Evolutionary conservation across 192 early-diverging fungal species (phyloP).

Genomic region (Backusella westeae): DNA sequence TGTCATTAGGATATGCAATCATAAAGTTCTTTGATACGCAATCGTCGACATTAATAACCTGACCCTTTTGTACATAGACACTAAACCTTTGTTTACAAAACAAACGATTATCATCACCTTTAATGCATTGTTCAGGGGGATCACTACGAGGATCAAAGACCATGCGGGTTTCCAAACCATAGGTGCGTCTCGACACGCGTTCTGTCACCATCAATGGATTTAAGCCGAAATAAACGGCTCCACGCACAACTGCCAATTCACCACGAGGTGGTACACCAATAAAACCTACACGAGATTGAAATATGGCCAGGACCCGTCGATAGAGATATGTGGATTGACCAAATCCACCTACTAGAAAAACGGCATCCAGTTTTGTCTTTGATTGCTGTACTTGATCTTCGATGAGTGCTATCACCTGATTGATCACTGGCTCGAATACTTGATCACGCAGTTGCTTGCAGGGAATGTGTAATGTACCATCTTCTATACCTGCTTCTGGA

Average conservation of each 20-base stretch:
- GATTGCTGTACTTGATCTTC: constrained; percentile 43
- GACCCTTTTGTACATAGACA: constrained; percentile 35
- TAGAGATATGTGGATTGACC: constrained; percentile 51
- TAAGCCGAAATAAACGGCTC: constrained; percentile 49
- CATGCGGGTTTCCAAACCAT: constrained; percentile 45
- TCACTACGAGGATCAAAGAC: constrained; percentile 42
- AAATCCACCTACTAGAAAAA: constrained; percentile 52
- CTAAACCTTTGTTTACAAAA: constrained; percentile 34
- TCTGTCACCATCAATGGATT: constrained; percentile 44
- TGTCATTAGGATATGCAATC: constrained; percentile 32
- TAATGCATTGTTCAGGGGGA: constrained; percentile 39
- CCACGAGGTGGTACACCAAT: constrained; percentile 49
- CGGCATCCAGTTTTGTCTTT: constrained; percentile 35
- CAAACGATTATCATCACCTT: constrained; percentile 38
- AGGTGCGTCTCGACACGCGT: constrained; percentile 44
- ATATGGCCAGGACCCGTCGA: constrained; percentile 36
- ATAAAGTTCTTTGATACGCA: constrained; percentile 45
- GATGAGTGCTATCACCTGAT: constrained; percentile 44
- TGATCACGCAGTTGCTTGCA: constrained; percentile 42
- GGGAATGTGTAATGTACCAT: constrained; percentile 40
- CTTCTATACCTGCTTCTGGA: constrained; percentile 41
- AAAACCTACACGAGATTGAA: constrained; percentile 32
- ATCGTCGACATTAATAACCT: constrained; percentile 40
- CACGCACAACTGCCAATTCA: constrained; percentile 48
- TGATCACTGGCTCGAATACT: constrained; percentile 49